These are phyloP conservation scores for Cladosporium sp. DNA, from an alignment of 2,329 filamentous ascomycete genomes.

Conservation along the genomic window DNA sequence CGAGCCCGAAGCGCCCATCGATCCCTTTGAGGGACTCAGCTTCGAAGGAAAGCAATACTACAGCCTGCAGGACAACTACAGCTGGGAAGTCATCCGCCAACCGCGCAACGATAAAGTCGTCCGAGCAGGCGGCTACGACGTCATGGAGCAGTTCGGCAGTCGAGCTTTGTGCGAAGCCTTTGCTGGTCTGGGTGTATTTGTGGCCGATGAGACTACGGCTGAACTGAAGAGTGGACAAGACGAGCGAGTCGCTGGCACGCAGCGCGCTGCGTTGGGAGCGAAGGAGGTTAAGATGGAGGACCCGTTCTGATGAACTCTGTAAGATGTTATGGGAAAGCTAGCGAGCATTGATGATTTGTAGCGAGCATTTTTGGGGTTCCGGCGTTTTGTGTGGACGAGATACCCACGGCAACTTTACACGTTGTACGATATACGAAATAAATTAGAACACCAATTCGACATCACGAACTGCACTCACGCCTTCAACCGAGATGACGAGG, in stretches of 20 bases:
- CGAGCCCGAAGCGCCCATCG: conserved; percentile 74
- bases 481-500: not conserved
- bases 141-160: conserved; percentile 73
- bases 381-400: conserved; percentile 9
- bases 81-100: conserved; percentile 71
- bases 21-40: conserved; percentile 79
- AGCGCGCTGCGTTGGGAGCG: conserved; percentile 56
- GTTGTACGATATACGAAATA: conserved; percentile 11
- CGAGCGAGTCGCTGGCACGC: conserved; percentile 36
- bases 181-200: conserved; percentile 81
- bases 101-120: conserved; percentile 67
- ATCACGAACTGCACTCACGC: too few relatives aligned
- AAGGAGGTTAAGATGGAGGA: conserved; percentile 55
- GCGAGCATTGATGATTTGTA: not conserved
- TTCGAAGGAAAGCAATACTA: conserved; percentile 69
- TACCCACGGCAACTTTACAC: not conserved
- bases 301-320: conserved; percentile 37
- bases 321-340: not conserved
- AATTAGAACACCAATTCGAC: not conserved
- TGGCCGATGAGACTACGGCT: conserved; percentile 69
- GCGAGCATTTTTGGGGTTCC: conserved; percentile 5
- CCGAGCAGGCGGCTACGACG: conserved; percentile 78
- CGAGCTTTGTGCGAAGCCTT: conserved; percentile 87
- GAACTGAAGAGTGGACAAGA: conserved; percentile 41
- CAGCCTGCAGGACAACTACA: conserved; percentile 68